Conservation (phyloP, 106 monocot genomes). For the Posidonia australis region DNA sequence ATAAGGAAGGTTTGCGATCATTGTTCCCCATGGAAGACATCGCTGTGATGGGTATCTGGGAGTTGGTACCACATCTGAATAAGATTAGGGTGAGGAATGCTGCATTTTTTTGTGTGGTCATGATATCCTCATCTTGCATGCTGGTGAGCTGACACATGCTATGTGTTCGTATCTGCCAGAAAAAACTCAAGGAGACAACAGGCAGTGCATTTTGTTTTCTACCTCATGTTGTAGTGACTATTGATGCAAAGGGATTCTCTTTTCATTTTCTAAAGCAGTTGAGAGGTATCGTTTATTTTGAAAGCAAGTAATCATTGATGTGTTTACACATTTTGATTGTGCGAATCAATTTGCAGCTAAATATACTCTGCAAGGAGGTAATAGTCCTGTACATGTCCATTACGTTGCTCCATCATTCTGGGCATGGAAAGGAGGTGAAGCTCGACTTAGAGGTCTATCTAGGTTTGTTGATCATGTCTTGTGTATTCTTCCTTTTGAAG, state of each 20-base stretch:
- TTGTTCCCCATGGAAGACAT: constrained; percentile 96
- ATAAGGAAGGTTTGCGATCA: constrained; percentile 55
- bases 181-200: constrained; percentile 42
- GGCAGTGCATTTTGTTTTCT: constrained; percentile 46
- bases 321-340: neutral
- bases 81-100: constrained; percentile 49
- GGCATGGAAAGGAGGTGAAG: constrained; percentile 99
- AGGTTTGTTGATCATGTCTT: constrained; percentile 72
- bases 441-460: constrained; percentile 39
- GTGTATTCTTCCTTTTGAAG: constrained; percentile 98
- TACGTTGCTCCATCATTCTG: constrained; percentile 97
- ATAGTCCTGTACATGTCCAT: constrained; percentile 58
- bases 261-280: constrained; percentile 69
- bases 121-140: constrained; percentile 1
- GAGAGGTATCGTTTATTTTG: constrained; percentile 31
- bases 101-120: neutral
- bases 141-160: neutral
- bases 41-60: constrained; percentile 92
- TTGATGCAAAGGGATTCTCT: constrained; percentile 94
- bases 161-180: constrained; percentile 33
- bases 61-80: constrained; percentile 70
- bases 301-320: neutral
- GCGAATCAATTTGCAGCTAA: constrained; percentile 38
- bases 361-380: constrained; percentile 10
- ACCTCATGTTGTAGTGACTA: constrained; percentile 87